Percentiles rank a stretch among this genome's conserved stretches.
Evolutionary conservation across 345 rosid genomes (phyloP).

Genomic region (Euphorbia pulcherrima): DNA sequence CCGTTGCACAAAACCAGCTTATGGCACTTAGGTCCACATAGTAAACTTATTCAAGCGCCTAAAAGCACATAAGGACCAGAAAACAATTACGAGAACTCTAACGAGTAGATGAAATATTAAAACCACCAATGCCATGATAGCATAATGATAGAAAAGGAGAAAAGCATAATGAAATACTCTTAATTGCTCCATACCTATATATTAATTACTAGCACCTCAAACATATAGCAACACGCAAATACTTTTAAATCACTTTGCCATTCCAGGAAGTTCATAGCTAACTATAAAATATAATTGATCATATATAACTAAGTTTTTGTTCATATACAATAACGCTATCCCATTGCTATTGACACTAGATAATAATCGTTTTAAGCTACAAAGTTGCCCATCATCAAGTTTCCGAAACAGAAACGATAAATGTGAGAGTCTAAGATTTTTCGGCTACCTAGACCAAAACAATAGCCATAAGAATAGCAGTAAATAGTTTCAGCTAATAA

Average conservation of each 20-base stretch:
- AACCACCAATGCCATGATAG: background rate
- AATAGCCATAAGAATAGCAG: background rate
- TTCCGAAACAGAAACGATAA: no score
- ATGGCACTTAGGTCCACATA: slow-evolving; percentile 21
- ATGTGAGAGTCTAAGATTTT: background rate
- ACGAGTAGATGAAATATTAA: background rate
- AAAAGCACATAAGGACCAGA: slow-evolving; percentile 26
- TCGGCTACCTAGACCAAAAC: background rate
- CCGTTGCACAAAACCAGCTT: slow-evolving; percentile 56
- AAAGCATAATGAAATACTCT: background rate
- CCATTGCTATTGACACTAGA: background rate
- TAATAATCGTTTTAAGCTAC: background rate
- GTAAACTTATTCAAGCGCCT: slow-evolving; percentile 22
- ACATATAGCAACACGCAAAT: background rate
- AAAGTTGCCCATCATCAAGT: no score
- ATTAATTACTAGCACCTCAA: slow-evolving; percentile 1
- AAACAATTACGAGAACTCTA: slow-evolving; percentile 19
- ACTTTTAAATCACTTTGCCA: background rate
- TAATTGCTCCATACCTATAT: background rate
- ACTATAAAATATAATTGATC: background rate
- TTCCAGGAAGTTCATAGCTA: background rate
- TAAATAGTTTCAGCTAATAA: background rate
- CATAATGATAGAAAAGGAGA: background rate
- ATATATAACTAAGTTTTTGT: background rate
- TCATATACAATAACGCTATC: background rate